Evolutionary conservation across 345 rosid species (phyloP).

Genomic region (Gossypium australe): DNA sequence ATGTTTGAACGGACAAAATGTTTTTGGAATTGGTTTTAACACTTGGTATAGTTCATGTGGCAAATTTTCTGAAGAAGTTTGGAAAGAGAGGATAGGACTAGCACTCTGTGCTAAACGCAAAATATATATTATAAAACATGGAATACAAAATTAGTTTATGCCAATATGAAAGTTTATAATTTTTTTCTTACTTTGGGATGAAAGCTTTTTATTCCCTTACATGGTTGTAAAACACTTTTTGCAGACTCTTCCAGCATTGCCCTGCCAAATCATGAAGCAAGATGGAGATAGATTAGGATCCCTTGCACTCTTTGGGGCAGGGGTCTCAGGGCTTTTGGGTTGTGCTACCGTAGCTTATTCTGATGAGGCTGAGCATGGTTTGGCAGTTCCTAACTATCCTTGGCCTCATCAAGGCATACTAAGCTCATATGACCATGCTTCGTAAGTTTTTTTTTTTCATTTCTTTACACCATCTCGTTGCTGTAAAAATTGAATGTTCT

Average conservation of each 20-base stretch:
- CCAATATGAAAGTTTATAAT: not conserved
- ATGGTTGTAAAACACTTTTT: not conserved
- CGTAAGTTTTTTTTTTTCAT: constrained; percentile 52
- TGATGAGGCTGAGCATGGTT: constrained; percentile 97
- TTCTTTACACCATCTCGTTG: not conserved
- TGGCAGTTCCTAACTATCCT: constrained; percentile 79
- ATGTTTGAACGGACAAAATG: not conserved
- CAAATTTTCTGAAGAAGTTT: not conserved
- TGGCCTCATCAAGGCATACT: constrained; percentile 99
- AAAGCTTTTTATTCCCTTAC: not conserved
- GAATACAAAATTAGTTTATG: not conserved
- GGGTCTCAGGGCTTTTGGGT: constrained; percentile 77
- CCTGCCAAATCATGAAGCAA: constrained; percentile 54
- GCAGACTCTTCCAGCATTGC: constrained; percentile 50
- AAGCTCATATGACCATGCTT: constrained; percentile 96
- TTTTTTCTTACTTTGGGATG: not conserved
- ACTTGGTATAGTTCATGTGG: not conserved
- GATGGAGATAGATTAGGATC: constrained; percentile 49
- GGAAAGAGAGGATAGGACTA: not conserved
- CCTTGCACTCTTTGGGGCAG: constrained; percentile 77
- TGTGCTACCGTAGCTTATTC: constrained; percentile 73
- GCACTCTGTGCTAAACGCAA: not conserved
- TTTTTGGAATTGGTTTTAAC: not conserved
- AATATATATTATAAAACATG: not conserved
- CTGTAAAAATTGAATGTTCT: not conserved